Percentiles rank a stretch among this genome's conserved stretches.
Conservation (phyloP, 2,329 filamentous ascomycete species). For the Coniochaeta ligniaria region DNA sequence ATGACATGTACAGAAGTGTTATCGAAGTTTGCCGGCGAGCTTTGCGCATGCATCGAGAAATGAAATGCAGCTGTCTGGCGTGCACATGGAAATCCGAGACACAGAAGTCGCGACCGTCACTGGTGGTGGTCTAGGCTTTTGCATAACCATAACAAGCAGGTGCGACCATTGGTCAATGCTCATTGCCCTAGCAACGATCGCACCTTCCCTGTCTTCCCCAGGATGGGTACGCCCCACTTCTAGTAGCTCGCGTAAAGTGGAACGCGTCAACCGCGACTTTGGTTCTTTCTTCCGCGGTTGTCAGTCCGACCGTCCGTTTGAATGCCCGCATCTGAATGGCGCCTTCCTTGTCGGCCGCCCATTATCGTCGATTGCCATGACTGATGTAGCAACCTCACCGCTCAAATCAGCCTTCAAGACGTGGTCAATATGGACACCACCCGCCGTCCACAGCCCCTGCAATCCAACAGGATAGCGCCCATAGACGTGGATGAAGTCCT, state of each 20-base stretch:
- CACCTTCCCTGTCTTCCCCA: not conserved
- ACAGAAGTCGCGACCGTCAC: not conserved
- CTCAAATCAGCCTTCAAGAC: not conserved
- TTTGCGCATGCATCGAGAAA: not conserved
- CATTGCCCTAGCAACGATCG: not conserved
- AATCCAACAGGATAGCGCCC: slow-evolving; percentile 32
- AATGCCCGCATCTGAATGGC: not conserved
- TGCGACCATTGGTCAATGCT: not conserved
- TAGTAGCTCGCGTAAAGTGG: slow-evolving; percentile 1
- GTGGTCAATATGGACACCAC: not conserved
- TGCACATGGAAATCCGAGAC: not conserved
- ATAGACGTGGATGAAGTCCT: slow-evolving; percentile 38
- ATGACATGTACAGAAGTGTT: not conserved
- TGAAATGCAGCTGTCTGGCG: not conserved
- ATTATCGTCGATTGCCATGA: not conserved
- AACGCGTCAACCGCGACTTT: slow-evolving; percentile 1
- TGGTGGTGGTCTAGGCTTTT: not conserved
- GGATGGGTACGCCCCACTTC: not conserved
- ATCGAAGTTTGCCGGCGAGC: not conserved
- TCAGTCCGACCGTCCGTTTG: not conserved
- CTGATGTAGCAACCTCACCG: not conserved
- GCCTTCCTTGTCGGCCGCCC: not conserved
- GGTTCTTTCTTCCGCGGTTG: not conserved
- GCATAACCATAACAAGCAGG: not conserved
- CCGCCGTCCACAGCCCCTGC: not conserved